These are phyloP conservation scores for Backusella psychrophila DNA, from an alignment of 192 early-diverging fungal species.

Conservation along the genomic window DNA sequence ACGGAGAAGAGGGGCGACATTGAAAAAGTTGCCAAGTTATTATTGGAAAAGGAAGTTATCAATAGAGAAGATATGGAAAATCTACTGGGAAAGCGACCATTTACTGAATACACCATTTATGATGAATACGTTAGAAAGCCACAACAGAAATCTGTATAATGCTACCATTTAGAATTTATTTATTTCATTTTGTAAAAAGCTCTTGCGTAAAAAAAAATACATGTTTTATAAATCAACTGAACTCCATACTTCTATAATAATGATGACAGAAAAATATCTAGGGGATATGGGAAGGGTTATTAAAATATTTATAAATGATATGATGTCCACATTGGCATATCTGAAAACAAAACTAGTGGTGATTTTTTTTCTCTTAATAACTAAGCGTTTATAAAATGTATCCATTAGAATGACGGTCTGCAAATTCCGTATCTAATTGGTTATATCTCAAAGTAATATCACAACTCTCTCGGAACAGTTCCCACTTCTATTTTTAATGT, in stretches of 20 bases:
- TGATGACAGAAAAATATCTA: background rate
- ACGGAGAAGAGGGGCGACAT: conserved; percentile 82
- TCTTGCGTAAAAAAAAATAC: background rate
- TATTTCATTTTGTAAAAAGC: background rate
- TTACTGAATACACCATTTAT: conserved; percentile 67
- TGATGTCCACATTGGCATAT: background rate
- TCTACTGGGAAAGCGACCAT: conserved; percentile 81
- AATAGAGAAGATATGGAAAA: conserved; percentile 93
- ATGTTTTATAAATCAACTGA: background rate
- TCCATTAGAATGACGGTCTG: too few species aligned
- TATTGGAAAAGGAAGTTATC: conserved; percentile 96
- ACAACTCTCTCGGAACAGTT: too few species aligned
- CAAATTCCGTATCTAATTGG: too few species aligned
- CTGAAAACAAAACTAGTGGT: background rate
- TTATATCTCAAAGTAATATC: too few species aligned
- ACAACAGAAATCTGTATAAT: background rate
- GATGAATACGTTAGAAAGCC: conserved; percentile 59
- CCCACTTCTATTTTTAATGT: background rate
- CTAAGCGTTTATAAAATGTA: background rate
- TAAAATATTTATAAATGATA: background rate
- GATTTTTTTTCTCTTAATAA: background rate
- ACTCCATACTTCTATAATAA: background rate
- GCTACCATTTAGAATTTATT: background rate
- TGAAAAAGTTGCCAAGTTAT: conserved; percentile 85
- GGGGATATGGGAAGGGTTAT: background rate